phyloP scores from a whole-genome alignment of 1,284 basidiomycete species.

The Ceratobasidium sp. region DNA sequence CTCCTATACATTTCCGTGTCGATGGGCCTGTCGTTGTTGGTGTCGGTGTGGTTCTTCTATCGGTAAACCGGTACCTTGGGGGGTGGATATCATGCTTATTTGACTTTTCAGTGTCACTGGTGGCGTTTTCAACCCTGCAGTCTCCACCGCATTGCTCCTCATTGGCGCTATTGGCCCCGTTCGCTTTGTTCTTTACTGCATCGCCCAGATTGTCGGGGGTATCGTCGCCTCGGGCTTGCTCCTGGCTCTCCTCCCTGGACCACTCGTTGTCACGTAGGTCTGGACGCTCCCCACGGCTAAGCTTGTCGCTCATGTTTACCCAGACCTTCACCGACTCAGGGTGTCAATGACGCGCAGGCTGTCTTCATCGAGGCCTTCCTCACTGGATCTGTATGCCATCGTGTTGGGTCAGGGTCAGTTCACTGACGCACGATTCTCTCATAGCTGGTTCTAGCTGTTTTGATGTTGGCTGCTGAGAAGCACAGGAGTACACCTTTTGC shows the following conservation, averaged over 20 bases:
- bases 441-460: constrained; percentile 11
- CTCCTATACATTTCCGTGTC: constrained; percentile 65
- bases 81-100: neutral
- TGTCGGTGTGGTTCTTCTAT: constrained; percentile 76
- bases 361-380: constrained; percentile 43
- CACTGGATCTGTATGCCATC: constrained; percentile 41
- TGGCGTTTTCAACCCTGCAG: constrained; percentile 68
- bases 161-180: constrained; percentile 65
- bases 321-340: constrained; percentile 36
- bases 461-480: constrained; percentile 45
- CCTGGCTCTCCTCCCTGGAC: constrained; percentile 65
- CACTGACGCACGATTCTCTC: constrained; percentile 52
- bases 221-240: constrained; percentile 68
- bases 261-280: constrained; percentile 63
- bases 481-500: constrained; percentile 42
- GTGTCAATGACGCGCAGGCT: constrained; percentile 41
- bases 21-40: constrained; percentile 71
- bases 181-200: constrained; percentile 66
- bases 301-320: neutral
- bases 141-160: constrained; percentile 67
- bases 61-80: constrained; percentile 58
- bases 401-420: constrained; percentile 24
- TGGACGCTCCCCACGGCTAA: constrained; percentile 9
- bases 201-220: constrained; percentile 69
- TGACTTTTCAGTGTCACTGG: constrained; percentile 41